phyloP scores from a whole-genome alignment of 176 grass and related monocot species.

The Eragrostis nindensis region DNA sequence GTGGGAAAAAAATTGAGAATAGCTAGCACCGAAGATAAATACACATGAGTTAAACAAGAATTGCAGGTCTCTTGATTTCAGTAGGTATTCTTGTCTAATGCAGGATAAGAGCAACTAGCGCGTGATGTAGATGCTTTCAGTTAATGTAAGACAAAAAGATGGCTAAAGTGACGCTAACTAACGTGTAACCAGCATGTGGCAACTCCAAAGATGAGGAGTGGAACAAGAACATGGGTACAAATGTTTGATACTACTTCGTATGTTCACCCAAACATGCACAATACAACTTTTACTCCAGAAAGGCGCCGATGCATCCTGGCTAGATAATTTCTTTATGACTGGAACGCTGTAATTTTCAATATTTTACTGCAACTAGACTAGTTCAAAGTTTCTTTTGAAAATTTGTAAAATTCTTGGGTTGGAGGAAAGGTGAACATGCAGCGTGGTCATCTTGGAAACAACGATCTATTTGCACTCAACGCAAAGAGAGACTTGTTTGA shows the following conservation, averaged over 20 bases:
- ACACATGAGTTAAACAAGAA: not conserved
- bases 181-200: slow-evolving; percentile 17
- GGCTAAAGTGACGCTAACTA: slow-evolving; percentile 13
- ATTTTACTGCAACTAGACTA: not conserved
- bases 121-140: slow-evolving; percentile 8
- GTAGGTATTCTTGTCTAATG: not conserved
- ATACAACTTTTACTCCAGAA: no score
- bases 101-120: slow-evolving; percentile 11
- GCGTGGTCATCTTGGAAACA: not conserved
- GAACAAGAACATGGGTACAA: not conserved
- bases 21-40: not conserved
- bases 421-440: not conserved
- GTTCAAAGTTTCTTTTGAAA: not conserved
- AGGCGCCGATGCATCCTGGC: no score
- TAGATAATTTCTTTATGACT: not conserved
- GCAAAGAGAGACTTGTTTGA: no score
- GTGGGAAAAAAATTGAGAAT: not conserved
- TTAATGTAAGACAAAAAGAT: slow-evolving; percentile 37
- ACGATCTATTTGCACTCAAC: not conserved
- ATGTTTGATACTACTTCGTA: not conserved
- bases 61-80: not conserved
- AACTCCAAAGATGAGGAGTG: not conserved
- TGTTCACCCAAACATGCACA: not conserved
- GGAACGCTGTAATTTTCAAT: not conserved
- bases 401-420: not conserved